Evolutionary conservation across 2,329 filamentous ascomycete genomes (phyloP).

Genomic region (Talaromyces funiculosus): DNA sequence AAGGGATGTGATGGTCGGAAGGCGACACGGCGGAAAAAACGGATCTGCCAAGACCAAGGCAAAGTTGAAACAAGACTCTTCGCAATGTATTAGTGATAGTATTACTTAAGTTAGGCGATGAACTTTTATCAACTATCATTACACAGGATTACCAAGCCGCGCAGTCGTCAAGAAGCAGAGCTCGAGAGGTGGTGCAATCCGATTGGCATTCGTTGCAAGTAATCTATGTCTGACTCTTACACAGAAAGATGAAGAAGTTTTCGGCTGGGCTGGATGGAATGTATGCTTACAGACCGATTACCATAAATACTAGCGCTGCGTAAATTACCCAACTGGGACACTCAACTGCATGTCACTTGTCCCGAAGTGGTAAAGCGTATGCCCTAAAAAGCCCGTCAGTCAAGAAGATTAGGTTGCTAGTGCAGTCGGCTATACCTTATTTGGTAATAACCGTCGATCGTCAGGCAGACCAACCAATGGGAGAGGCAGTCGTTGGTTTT

Average conservation of each 20-base stretch:
- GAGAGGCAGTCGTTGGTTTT: neutral
- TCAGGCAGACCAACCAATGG: constrained; percentile 2
- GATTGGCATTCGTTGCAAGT: neutral
- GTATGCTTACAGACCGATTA: neutral
- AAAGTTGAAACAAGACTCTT: constrained; percentile 7
- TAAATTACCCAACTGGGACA: neutral
- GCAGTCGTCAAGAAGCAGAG: neutral
- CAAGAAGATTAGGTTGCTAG: neutral
- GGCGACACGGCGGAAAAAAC: constrained; percentile 15
- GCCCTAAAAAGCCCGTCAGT: neutral
- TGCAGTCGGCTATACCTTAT: neutral
- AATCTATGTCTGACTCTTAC: neutral
- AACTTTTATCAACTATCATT: too few species aligned
- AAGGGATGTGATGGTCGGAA: constrained; percentile 19
- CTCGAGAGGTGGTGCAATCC: constrained; percentile 1
- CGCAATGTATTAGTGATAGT: neutral
- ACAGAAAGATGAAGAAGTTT: neutral
- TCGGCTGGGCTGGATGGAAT: constrained; percentile 1
- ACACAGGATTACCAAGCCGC: neutral
- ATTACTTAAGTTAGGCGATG: neutral
- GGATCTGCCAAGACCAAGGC: constrained; percentile 8
- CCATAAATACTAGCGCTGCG: neutral
- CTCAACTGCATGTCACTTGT: neutral
- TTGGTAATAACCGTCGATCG: constrained; percentile 9
- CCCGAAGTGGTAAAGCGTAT: neutral